Conservation (phyloP, 2,329 filamentous ascomycete genomes). For the Penicillium sp. region DNA sequence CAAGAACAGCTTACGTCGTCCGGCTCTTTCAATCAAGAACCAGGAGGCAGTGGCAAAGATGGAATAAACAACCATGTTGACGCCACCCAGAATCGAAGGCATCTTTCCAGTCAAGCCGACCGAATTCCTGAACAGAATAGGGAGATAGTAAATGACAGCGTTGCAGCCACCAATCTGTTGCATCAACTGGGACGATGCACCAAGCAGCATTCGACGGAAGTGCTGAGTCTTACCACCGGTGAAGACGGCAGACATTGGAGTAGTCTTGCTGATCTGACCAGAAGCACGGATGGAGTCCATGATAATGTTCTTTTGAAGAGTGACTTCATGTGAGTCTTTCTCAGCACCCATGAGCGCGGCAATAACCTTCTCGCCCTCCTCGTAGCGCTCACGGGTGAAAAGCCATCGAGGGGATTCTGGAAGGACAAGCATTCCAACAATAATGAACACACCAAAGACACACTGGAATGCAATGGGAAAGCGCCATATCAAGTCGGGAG, state of each 20-base stretch:
- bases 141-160: conserved; percentile 48
- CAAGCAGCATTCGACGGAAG: conserved; percentile 33
- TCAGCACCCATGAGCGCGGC: conserved; percentile 47
- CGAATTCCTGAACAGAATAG: conserved; percentile 47
- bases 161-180: conserved; percentile 52
- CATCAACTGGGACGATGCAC: conserved; percentile 34
- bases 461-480: conserved; percentile 53
- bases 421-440: conserved; percentile 37
- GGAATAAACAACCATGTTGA: conserved; percentile 43
- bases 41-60: conserved; percentile 37
- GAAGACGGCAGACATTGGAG: conserved; percentile 51
- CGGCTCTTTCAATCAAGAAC: conserved; percentile 45
- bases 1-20: conserved; percentile 33
- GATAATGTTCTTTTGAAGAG: conserved; percentile 55
- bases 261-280: conserved; percentile 46
- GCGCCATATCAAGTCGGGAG: conserved; percentile 42
- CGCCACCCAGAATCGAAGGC: conserved; percentile 51
- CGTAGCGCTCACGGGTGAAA: conserved; percentile 33
- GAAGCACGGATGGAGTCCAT: conserved; percentile 63
- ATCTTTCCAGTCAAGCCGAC: conserved; percentile 32
- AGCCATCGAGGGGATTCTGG: conserved; percentile 40
- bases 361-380: conserved; percentile 49
- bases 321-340: conserved; percentile 54
- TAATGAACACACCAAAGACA: conserved; percentile 47
- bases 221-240: conserved; percentile 32